These are phyloP conservation scores for Cercospora sp. DNA, from an alignment of 2,329 filamentous ascomycete species.

Conservation along the genomic window DNA sequence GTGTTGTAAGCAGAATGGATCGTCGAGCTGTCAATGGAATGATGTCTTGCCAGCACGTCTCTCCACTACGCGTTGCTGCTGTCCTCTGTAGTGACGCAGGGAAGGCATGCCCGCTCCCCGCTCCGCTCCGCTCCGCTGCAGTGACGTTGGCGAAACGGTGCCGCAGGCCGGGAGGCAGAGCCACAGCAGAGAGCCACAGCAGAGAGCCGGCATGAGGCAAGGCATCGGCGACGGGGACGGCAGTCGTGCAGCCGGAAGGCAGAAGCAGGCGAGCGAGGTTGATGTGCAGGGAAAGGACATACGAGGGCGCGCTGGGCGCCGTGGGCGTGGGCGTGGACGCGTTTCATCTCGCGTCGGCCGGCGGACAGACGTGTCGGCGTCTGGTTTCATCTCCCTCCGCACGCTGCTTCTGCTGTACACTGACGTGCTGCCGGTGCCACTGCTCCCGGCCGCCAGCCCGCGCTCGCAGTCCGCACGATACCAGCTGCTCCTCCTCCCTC, in stretches of 20 bases:
- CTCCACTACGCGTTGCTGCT: background rate
- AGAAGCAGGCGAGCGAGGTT: background rate
- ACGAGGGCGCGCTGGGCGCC: background rate
- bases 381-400: background rate
- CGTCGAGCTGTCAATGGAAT: background rate
- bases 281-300: background rate
- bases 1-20: background rate
- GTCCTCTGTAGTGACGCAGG: background rate
- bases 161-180: background rate
- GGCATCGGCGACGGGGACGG: background rate
- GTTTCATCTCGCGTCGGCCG: background rate
- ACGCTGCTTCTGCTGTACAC: background rate
- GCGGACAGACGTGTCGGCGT: background rate
- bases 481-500: background rate
- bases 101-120: background rate
- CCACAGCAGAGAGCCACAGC: background rate
- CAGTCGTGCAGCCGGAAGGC: background rate
- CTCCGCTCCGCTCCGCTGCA: background rate
- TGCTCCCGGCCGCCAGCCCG: background rate
- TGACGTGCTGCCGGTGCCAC: background rate
- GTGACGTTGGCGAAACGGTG: background rate
- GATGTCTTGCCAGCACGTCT: background rate
- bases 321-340: background rate
- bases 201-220: background rate
- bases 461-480: background rate